phyloP scores from a whole-genome alignment of 495 filamentous ascomycete genomes.

The Penicillium cataractarum region DNA sequence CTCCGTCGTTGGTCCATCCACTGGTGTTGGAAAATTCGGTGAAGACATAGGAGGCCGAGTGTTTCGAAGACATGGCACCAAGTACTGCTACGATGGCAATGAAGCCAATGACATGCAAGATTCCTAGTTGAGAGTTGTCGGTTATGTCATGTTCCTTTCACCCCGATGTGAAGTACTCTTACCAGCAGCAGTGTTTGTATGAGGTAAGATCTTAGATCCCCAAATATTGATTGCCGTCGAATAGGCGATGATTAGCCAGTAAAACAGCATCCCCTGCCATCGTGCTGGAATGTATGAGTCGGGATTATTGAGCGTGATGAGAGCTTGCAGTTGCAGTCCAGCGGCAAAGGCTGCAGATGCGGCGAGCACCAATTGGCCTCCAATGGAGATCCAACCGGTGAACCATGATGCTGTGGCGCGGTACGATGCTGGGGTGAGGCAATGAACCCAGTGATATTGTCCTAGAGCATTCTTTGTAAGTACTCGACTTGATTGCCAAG shows the following conservation, averaged over 20 bases:
- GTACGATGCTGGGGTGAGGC: slow-evolving; percentile 25
- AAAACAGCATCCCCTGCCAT: slow-evolving; percentile 34
- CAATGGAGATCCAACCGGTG: slow-evolving; percentile 34
- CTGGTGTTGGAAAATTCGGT: slow-evolving; percentile 28
- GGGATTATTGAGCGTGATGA: slow-evolving; percentile 30
- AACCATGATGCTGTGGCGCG: slow-evolving; percentile 29
- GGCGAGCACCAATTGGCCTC: slow-evolving; percentile 36
- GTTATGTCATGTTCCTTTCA: not conserved
- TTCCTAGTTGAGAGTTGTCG: slow-evolving; percentile 6
- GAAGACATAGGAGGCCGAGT: slow-evolving; percentile 25
- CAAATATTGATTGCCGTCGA: slow-evolving; percentile 25
- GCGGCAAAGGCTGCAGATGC: slow-evolving; percentile 34
- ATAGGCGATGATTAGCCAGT: slow-evolving; percentile 27
- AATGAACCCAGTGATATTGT: slow-evolving; percentile 34
- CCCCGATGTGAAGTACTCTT: not conserved
- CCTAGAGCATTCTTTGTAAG: slow-evolving; percentile 4
- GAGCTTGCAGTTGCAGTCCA: slow-evolving; percentile 27
- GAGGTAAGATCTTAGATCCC: slow-evolving; percentile 30
- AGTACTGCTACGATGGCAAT: slow-evolving; percentile 23
- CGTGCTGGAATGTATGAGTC: slow-evolving; percentile 23
- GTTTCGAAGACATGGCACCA: slow-evolving; percentile 26
- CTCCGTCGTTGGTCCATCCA: slow-evolving; percentile 28
- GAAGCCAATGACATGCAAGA: slow-evolving; percentile 27
- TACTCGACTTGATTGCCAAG: no score
- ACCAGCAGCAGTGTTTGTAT: slow-evolving; percentile 29